A percentile compares a stretch with the other conserved stretches of the same genome.
These are phyloP conservation scores for Nissolia schottii DNA, from an alignment of 306 rosid species.

Conservation along the genomic window DNA sequence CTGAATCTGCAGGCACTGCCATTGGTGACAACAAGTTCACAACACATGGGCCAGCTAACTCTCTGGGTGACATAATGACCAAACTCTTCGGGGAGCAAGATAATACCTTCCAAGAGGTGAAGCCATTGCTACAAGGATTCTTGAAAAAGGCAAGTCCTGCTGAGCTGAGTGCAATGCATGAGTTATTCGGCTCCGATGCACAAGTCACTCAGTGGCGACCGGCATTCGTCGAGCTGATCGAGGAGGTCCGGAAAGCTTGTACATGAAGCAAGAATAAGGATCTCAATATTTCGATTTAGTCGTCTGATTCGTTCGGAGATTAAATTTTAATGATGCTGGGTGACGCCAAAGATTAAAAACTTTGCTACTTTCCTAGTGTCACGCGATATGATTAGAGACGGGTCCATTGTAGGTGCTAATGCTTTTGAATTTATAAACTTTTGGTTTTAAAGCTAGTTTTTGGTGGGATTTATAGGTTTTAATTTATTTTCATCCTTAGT, in stretches of 20 bases:
- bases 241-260: constrained; percentile 46
- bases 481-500: background rate
- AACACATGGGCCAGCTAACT: constrained; percentile 26
- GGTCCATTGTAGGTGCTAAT: constrained; percentile 11
- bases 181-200: constrained; percentile 45
- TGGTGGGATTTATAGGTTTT: background rate
- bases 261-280: constrained; percentile 36
- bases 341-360: constrained; percentile 10
- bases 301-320: constrained; percentile 33
- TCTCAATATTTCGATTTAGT: constrained; percentile 22
- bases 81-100: constrained; percentile 39
- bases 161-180: constrained; percentile 52
- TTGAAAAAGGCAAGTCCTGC: constrained; percentile 52
- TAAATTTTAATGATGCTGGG: constrained; percentile 17
- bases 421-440: background rate
- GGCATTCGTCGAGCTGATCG: constrained; percentile 39
- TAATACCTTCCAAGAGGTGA: constrained; percentile 36
- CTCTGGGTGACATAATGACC: constrained; percentile 22
- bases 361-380: background rate
- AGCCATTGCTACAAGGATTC: constrained; percentile 36
- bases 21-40: constrained; percentile 30
- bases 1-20: constrained; percentile 8
- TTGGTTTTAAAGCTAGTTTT: constrained; percentile 1
- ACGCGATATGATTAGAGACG: constrained; percentile 2
- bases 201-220: constrained; percentile 32